Evolutionary conservation across 164 flowering plant species (phyloP).

Genomic region (Sedum album): DNA sequence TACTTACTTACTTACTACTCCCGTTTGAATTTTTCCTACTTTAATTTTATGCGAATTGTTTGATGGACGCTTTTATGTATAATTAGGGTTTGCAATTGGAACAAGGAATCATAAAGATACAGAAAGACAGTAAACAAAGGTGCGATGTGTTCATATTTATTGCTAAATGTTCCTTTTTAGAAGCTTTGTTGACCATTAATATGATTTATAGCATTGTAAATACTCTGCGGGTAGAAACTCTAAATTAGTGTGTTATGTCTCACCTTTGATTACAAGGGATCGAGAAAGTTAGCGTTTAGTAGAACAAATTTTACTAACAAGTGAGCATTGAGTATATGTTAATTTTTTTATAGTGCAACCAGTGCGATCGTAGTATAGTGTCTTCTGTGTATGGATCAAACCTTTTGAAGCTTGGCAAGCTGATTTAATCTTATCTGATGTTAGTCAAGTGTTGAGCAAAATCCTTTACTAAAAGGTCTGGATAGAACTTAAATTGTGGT

Average conservation of each 20-base stretch:
- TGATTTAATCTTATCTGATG: neutral
- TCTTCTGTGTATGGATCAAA: neutral
- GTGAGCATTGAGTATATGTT: neutral
- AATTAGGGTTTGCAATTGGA: slow-evolving; percentile 26
- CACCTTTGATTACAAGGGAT: too few relatives aligned
- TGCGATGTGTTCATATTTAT: neutral
- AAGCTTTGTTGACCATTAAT: too few relatives aligned
- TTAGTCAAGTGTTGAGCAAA: neutral
- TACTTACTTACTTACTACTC: neutral
- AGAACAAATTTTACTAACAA: neutral
- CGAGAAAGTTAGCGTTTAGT: too few relatives aligned
- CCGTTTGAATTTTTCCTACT: neutral
- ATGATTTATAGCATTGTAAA: too few relatives aligned
- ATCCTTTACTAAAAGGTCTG: neutral
- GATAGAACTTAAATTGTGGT: neutral
- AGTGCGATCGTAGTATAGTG: too few relatives aligned
- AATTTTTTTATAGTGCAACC: neutral
- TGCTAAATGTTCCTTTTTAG: neutral
- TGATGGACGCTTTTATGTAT: neutral
- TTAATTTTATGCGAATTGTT: neutral
- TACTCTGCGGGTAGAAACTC: too few relatives aligned
- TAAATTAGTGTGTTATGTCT: too few relatives aligned
- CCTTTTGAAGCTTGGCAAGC: neutral
- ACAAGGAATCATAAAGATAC: slow-evolving; percentile 27
- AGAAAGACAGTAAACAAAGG: slow-evolving; percentile 36